Evolutionary conservation across 148 eudicot genomes (phyloP).

Genomic region (Salicornia ramosissima): DNA sequence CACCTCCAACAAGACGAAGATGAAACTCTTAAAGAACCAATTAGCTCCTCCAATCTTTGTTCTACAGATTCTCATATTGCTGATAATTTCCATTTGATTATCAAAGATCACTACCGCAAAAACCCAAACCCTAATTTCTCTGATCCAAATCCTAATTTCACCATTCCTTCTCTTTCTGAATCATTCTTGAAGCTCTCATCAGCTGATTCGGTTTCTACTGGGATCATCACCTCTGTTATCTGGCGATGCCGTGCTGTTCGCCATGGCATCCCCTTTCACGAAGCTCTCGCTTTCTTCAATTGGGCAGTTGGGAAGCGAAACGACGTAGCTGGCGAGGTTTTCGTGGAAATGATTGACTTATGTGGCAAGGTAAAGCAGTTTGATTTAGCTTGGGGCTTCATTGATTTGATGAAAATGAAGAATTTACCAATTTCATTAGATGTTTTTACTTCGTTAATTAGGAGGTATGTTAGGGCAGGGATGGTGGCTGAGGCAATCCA

Average conservation of each 20-base stretch:
- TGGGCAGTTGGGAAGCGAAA: constrained; percentile 41
- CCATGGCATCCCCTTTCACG: constrained; percentile 66
- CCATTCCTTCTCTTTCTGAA: constrained; percentile 42
- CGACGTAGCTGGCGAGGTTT: constrained; percentile 21
- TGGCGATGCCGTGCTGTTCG: constrained; percentile 50
- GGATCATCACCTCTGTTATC: constrained; percentile 41
- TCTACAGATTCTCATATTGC: constrained; percentile 39
- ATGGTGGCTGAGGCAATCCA: constrained; percentile 64
- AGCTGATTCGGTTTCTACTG: constrained; percentile 40
- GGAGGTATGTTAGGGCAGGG: constrained; percentile 74
- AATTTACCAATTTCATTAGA: constrained; percentile 34
- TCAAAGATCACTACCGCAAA: constrained; percentile 64
- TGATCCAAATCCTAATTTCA: constrained; percentile 28
- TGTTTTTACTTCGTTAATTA: constrained; percentile 47
- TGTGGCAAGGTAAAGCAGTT: constrained; percentile 69
- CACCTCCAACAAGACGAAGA: constrained; percentile 17
- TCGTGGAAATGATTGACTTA: constrained; percentile 63
- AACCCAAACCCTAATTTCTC: constrained; percentile 42
- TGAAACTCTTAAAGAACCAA: constrained; percentile 11
- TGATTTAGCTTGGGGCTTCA: constrained; percentile 68
- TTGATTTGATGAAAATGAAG: constrained; percentile 54
- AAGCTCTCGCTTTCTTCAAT: constrained; percentile 75
- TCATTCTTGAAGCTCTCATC: constrained; percentile 36
- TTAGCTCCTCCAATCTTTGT: constrained; percentile 24
- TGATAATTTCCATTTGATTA: constrained; percentile 42